A percentile compares a stretch with the other conserved stretches of the same genome.
Evolutionary conservation across 441 rosid species (phyloP).

Genomic region (Daphne laureola): DNA sequence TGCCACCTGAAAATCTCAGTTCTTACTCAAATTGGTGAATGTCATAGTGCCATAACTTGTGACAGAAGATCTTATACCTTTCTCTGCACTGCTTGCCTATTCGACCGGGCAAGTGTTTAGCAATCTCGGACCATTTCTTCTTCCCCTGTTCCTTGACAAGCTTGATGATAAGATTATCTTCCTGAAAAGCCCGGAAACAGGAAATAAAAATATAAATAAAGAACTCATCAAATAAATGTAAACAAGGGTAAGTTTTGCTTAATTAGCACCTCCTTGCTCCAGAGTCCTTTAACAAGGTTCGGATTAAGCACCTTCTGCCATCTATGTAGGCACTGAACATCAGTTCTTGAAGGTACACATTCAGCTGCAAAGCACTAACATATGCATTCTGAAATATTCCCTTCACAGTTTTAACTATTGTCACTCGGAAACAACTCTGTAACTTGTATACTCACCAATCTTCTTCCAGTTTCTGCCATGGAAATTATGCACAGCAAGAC

Average conservation of each 20-base stretch:
- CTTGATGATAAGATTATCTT: conserved; percentile 25
- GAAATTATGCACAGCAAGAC: conserved; percentile 19
- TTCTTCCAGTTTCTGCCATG: conserved; percentile 27
- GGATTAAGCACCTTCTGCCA: conserved; percentile 44
- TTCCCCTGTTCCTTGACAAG: conserved; percentile 24
- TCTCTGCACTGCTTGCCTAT: conserved; percentile 54
- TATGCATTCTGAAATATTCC: neutral
- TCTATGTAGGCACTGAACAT: conserved; percentile 34
- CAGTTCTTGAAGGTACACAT: conserved; percentile 15
- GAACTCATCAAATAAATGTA: neutral
- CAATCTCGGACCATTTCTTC: conserved; percentile 36
- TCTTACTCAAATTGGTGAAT: no score
- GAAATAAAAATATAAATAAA: neutral
- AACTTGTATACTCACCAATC: conserved; percentile 17
- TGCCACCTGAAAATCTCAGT: conserved; percentile 25
- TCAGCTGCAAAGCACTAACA: conserved; percentile 15
- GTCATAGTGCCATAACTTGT: neutral
- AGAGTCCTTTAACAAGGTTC: conserved; percentile 38
- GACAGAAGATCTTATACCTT: conserved; percentile 23
- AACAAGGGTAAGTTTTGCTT: neutral
- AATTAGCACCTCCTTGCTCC: conserved; percentile 29
- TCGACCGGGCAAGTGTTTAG: conserved; percentile 33
- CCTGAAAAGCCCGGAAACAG: conserved; percentile 14
- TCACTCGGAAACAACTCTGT: neutral
- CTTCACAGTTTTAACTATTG: neutral